Evolutionary conservation across 306 rosid species (phyloP).

Genomic region (Glycine soja): DNA sequence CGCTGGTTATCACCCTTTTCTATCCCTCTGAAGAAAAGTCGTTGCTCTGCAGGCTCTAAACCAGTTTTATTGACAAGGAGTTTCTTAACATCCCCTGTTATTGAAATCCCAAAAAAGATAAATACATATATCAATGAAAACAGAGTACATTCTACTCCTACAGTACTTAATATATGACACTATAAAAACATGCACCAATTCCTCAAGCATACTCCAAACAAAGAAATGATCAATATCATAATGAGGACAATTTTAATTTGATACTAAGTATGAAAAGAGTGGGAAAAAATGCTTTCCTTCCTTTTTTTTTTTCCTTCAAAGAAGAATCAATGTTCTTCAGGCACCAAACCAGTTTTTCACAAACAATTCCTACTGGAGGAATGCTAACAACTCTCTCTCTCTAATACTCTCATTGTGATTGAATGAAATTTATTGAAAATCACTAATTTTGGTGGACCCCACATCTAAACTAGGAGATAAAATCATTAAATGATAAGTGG

Average conservation of each 20-base stretch:
- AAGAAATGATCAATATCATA: conserved; percentile 2
- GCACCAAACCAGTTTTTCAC: no score
- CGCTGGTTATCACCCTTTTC: conserved; percentile 78
- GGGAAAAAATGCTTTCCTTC: not conserved
- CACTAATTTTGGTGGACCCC: no score
- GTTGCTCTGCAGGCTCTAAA: conserved; percentile 71
- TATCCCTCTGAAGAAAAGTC: conserved; percentile 82
- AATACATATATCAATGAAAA: conserved; percentile 26
- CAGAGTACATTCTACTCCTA: not conserved
- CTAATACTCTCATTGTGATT: no score
- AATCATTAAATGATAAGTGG: no score
- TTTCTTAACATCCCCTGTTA: conserved; percentile 79
- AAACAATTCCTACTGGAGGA: no score
- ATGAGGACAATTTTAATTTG: not conserved
- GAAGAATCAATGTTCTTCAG: no score
- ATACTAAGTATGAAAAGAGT: not conserved
- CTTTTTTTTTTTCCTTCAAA: no score
- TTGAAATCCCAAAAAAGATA: conserved; percentile 36
- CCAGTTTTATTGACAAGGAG: conserved; percentile 63
- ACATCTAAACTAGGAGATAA: no score
- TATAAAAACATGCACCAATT: conserved; percentile 26
- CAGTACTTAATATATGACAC: not conserved
- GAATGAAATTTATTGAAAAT: no score
- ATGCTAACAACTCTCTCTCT: no score
- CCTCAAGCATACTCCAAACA: not conserved